These are phyloP conservation scores for Colletotrichum lentis DNA, from an alignment of 2,329 filamentous ascomycete genomes.

Conservation along the genomic window DNA sequence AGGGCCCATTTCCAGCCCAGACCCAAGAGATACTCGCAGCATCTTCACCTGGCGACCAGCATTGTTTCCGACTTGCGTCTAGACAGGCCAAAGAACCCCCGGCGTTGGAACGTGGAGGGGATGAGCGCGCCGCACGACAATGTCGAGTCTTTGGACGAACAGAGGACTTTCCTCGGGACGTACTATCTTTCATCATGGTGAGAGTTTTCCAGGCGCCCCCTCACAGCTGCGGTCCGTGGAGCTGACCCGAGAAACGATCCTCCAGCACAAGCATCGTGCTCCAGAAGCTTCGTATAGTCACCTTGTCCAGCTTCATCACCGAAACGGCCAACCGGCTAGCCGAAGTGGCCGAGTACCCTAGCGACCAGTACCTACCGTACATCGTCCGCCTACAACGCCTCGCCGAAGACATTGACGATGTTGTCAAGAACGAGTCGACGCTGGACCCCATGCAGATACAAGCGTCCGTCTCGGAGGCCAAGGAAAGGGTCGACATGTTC, in stretches of 20 bases:
- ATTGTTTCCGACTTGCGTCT: constrained; percentile 46
- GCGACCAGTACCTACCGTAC: constrained; percentile 44
- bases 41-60: constrained; percentile 45
- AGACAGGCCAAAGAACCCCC: constrained; percentile 43
- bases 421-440: constrained; percentile 37
- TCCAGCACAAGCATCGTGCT: constrained; percentile 44
- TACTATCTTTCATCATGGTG: constrained; percentile 48
- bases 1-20: constrained; percentile 48
- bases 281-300: constrained; percentile 45
- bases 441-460: constrained; percentile 32
- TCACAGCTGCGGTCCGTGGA: not conserved
- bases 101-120: constrained; percentile 44
- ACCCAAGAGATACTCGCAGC: constrained; percentile 44
- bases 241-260: not conserved
- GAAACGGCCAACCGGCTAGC: constrained; percentile 42
- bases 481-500: constrained; percentile 29
- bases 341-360: constrained; percentile 27
- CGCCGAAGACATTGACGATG: constrained; percentile 45
- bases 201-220: not conserved
- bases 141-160: constrained; percentile 41
- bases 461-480: constrained; percentile 29
- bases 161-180: constrained; percentile 44
- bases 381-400: constrained; percentile 46
- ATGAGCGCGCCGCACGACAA: not conserved
- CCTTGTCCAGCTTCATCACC: constrained; percentile 43